Conservation (phyloP, 2,329 filamentous ascomycete species). For the Neopestalotiopsis clavispora region DNA sequence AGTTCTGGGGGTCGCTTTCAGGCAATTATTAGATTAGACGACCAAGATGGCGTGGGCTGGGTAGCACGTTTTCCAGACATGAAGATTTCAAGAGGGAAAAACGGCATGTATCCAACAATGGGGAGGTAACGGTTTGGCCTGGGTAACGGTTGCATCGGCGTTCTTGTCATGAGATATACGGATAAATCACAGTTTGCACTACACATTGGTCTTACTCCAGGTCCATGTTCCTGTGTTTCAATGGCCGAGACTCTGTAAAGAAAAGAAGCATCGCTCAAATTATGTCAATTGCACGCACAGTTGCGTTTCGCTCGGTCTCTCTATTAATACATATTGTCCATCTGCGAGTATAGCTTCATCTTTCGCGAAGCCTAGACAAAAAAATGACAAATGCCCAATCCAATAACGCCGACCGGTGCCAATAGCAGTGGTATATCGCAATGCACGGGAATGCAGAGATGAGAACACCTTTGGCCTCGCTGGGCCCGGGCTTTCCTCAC, state of each 20-base stretch:
- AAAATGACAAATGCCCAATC: neutral
- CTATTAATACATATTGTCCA: neutral
- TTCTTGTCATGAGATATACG: too few species aligned
- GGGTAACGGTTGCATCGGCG: too few species aligned
- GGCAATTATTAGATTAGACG: neutral
- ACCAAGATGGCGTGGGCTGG: neutral
- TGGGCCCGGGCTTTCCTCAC: neutral
- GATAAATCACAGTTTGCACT: too few species aligned
- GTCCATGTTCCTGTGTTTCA: neutral
- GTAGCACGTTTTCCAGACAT: neutral
- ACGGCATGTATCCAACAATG: neutral
- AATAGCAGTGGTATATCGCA: conserved; percentile 7
- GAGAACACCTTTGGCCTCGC: neutral
- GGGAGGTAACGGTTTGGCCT: too few species aligned
- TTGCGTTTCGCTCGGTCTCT: neutral
- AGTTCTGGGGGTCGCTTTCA: neutral
- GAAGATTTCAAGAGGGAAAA: neutral
- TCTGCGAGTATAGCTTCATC: neutral
- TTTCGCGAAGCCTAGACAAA: neutral
- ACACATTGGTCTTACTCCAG: neutral
- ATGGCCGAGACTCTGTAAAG: neutral
- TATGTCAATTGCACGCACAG: neutral
- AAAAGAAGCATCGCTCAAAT: neutral
- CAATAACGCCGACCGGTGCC: neutral
- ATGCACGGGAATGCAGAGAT: conserved; percentile 8